Evolutionary conservation across 257 asterid genomes (phyloP), one percentile per base, ranked within the genome.

Genomic region (Cruciata laevipes): DNA sequence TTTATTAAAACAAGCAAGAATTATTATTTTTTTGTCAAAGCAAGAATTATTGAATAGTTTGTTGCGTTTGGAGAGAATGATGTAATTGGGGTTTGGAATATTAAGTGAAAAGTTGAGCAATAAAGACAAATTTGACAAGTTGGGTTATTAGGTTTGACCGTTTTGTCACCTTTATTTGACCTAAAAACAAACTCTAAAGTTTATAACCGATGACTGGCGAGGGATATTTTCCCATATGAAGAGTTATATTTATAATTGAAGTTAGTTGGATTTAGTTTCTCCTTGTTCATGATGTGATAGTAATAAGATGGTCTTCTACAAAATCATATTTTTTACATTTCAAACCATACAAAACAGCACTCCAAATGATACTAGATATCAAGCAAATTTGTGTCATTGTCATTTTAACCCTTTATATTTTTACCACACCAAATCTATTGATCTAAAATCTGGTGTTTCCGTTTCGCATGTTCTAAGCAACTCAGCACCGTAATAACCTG

Each of bases 61-160:
- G 55, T 17, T 20, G 31, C 14, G 64, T 59, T 59, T 59, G 64
- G 33, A 59, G 38, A 59, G 40, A 13, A 27, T 47, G 55, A 47
- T 47, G 20, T 4, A 47, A 16, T 47, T 3, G n/a, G 7, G 55
- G 55, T 47, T 47, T 47, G 55, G 55, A 47, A 47, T 3, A 47
- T 3, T 17, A 47, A 14, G 55, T 47, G 55, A 47, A 47, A 59
- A 59, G 38, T 27, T 30, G 40, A 59, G 33, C 38, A 30, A 59
- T 12, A 59, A 59, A 1, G 40, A 59, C 23, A 5, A 59, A 5
- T 12, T 59, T 59, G 18, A 59, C 64, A 27, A 59, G 20, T 27
- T 59, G 35, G 25, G 63, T 58, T 42, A 13, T 17, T 59, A 59
- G 64, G 64, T 7, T 59, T 27, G 64, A 59, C 64, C n/a, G n/a